These are phyloP conservation scores for Prunus kanzakura DNA, from an alignment of 306 rosid genomes.

Conservation along the genomic window DNA sequence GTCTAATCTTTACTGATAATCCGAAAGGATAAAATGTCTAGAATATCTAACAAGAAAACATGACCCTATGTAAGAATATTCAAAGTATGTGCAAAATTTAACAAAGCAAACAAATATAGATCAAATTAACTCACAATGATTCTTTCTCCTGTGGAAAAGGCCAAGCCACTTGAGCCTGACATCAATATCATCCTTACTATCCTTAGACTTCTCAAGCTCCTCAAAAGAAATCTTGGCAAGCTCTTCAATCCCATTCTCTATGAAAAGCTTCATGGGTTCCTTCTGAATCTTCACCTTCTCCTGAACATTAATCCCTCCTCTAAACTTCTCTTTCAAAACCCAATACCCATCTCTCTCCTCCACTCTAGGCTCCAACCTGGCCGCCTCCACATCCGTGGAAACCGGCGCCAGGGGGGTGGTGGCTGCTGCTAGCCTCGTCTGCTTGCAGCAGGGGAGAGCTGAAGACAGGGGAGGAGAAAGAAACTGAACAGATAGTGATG, in stretches of 20 bases:
- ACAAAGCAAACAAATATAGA: not conserved
- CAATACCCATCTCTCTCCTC: constrained; percentile 72
- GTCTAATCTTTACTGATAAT: not conserved
- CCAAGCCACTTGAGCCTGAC: constrained; percentile 99
- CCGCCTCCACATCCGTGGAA: constrained; percentile 29
- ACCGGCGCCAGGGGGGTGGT: constrained; percentile 35
- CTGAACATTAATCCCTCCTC: constrained; percentile 66
- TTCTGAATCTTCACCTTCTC: constrained; percentile 77
- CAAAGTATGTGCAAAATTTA: not conserved
- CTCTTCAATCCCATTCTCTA: constrained; percentile 72
- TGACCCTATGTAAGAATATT: not conserved
- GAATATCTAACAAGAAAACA: not conserved
- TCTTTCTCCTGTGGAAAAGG: constrained; percentile 87
- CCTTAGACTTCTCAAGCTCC: constrained; percentile 65
- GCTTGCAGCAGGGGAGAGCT: constrained; percentile 20
- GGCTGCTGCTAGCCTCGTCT: constrained; percentile 41
- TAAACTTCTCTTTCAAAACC: constrained; percentile 75
- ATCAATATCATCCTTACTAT: constrained; percentile 77
- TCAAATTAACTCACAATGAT: constrained; percentile 66
- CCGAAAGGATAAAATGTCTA: not conserved
- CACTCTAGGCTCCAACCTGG: constrained; percentile 74
- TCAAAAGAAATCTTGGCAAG: constrained; percentile 61
- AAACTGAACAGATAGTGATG: constrained; percentile 57
- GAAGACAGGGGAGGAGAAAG: constrained; percentile 40
- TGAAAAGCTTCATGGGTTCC: constrained; percentile 86